Evolutionary conservation across 1,139 yeast genomes (phyloP), one percentile per base, ranked within the genome.

Genomic region (Candida sojae): DNA sequence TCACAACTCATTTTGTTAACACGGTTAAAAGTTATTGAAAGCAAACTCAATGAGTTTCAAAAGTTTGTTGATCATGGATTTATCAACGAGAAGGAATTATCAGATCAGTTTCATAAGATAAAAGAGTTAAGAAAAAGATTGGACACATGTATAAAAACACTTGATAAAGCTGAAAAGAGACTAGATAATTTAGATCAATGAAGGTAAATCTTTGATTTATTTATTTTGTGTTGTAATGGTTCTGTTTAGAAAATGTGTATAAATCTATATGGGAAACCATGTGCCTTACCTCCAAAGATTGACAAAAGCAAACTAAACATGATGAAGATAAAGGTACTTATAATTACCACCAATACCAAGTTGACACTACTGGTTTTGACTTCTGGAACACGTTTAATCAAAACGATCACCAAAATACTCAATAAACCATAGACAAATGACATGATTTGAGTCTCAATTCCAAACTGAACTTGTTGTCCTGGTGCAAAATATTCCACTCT

Each of bases 371-470:
- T 62, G 48, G 73, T 68, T 44, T 68, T 64, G 44, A 84, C 58
- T 11, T 63, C 64, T 7, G 86, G 83, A 2, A 76, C 71, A 50
- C 71, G 77, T 46, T 76, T 75, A 42, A 81, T 63, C 58, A 86
- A 69, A 1, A 75, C 61, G 36, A 86, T 69, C 26, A 82, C 66
- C 36, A 75, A 59, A 45, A 81, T 64, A 40, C 84, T 77, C 54
- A 86, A 68, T 3, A 75, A 54, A 2, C 86, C 89, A 61, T 87
- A 88, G 8, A 86, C 50, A 41, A 86, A 75, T 4, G 86, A 77
- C 45, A 88, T 67, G 35, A 87, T 77, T 64, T 88, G 96, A n/a
- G 95, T 86, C 66, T 89, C 96, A 34, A 84, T 79, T 6, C 88
- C 97, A 51, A 80, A 79, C 67, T 93, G 99, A 45, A 71, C 72